A percentile compares a stretch with the other conserved stretches of the same genome.
These are phyloP conservation scores for Hygrophorus russula DNA, from an alignment of 768 basidiomycete species.

Conservation along the genomic window DNA sequence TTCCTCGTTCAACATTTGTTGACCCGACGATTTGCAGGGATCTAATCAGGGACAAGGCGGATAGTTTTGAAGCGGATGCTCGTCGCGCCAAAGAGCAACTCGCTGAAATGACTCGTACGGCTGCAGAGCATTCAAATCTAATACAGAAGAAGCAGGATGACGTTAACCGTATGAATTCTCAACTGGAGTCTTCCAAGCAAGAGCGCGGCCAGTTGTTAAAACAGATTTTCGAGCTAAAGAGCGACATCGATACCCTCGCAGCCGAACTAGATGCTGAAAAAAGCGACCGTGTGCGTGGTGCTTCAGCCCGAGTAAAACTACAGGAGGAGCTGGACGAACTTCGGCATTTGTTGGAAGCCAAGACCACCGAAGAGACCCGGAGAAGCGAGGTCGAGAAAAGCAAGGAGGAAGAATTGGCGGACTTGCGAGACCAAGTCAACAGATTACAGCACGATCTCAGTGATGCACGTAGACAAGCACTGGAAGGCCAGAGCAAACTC, in stretches of 20 bases:
- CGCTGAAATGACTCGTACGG: conserved; percentile 63
- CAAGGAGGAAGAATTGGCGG: conserved; percentile 72
- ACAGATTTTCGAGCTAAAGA: conserved; percentile 59
- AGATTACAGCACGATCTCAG: conserved; percentile 58
- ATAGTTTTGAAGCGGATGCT: conserved; percentile 54
- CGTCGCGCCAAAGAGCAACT: conserved; percentile 70
- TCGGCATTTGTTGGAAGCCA: conserved; percentile 72
- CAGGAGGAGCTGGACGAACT: conserved; percentile 82
- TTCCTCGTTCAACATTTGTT: neutral
- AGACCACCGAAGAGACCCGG: conserved; percentile 76
- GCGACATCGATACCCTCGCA: conserved; percentile 52
- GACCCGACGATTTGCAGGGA: conserved; percentile 34
- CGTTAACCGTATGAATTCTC: conserved; percentile 38
- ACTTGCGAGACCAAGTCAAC: conserved; percentile 53
- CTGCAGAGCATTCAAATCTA: conserved; percentile 63
- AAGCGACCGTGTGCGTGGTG: conserved; percentile 35
- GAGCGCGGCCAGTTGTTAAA: conserved; percentile 45
- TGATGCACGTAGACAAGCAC: conserved; percentile 46
- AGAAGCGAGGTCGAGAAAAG: conserved; percentile 78
- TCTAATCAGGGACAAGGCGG: conserved; percentile 43
- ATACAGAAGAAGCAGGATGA: conserved; percentile 73
- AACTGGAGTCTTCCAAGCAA: conserved; percentile 40
- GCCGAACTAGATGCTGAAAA: conserved; percentile 52
- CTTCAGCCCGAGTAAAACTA: conserved; percentile 44
- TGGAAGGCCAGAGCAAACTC: conserved; percentile 62